Evolutionary conservation across 169 alveolate species (phyloP).

Genomic region (Theileria annulata): DNA sequence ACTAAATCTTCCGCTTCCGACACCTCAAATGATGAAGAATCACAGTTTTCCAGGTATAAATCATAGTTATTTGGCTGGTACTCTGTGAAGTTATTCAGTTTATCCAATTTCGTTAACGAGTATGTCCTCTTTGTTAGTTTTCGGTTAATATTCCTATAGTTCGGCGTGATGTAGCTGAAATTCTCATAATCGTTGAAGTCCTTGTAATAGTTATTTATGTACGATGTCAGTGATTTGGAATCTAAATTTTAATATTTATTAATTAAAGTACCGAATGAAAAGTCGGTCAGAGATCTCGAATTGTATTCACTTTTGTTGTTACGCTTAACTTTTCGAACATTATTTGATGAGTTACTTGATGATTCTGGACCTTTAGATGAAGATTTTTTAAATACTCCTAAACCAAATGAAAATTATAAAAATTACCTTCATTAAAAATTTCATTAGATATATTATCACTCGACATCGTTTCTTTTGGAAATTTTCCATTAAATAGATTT

Average conservation of each 20-base stretch:
- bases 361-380: neutral
- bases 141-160: neutral
- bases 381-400: neutral
- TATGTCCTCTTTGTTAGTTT: neutral
- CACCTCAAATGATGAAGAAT: neutral
- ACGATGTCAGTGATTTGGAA: neutral
- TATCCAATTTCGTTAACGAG: neutral
- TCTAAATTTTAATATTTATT: conserved; percentile 4
- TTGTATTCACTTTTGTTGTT: neutral
- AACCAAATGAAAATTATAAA: too few species aligned
- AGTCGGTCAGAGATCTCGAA: conserved; percentile 3
- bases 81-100: neutral
- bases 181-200: neutral
- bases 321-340: neutral
- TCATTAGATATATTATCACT: too few species aligned
- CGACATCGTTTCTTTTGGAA: too few species aligned
- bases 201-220: conserved; percentile 1
- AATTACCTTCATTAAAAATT: neutral
- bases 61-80: neutral
- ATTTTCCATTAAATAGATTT: too few species aligned
- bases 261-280: conserved; percentile 1
- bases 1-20: neutral
- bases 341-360: neutral
- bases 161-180: neutral
- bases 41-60: neutral